These are phyloP conservation scores for Rhodomyrtus tomentosa DNA, from an alignment of 345 rosid species.

Conservation along the genomic window DNA sequence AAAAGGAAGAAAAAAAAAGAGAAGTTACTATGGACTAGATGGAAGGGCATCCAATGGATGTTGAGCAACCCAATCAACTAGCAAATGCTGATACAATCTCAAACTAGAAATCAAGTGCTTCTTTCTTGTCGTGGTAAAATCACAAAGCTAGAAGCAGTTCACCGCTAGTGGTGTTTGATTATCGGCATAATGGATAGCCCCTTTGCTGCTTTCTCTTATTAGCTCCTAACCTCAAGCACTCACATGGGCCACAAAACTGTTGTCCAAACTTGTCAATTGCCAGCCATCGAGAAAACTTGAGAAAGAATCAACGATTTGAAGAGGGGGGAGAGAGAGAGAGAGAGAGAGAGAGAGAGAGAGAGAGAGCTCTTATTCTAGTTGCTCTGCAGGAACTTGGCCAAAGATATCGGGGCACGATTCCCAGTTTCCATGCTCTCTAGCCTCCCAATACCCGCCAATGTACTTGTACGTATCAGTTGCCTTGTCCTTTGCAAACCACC, in stretches of 20 bases:
- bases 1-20: not conserved
- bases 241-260: not conserved
- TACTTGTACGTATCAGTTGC: conserved; percentile 47
- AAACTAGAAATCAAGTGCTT: not conserved
- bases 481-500: conserved; percentile 81
- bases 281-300: not conserved
- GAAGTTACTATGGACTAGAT: not conserved
- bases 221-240: not conserved
- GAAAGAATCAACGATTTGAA: not conserved
- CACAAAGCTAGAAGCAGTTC: not conserved
- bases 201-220: not conserved
- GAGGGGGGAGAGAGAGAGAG: not conserved
- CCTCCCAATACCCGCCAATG: conserved; percentile 93
- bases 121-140: not conserved
- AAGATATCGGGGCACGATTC: conserved; percentile 81
- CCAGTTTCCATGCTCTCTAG: conserved; percentile 56
- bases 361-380: conserved; percentile 9
- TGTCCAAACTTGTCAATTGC: not conserved
- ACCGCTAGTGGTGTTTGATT: not conserved
- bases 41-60: not conserved
- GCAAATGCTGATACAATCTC: not conserved
- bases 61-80: not conserved
- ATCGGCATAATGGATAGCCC: not conserved
- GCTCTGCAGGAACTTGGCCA: conserved; percentile 69
- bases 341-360: not conserved